Conservation (phyloP, 1,284 basidiomycete species). For the Sutorius eximius region DNA sequence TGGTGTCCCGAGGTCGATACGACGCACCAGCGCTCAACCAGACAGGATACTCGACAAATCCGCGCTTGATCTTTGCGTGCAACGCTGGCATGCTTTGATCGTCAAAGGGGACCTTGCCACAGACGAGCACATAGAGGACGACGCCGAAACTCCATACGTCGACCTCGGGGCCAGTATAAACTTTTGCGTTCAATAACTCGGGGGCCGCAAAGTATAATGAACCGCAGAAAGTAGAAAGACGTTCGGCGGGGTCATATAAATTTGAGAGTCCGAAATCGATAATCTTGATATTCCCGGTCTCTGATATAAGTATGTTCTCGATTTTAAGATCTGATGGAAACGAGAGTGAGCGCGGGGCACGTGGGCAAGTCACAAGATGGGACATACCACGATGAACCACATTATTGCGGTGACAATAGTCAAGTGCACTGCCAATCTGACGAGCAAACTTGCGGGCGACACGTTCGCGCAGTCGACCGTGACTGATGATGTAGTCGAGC, state of each 20-base stretch:
- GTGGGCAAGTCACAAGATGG: conserved; percentile 10
- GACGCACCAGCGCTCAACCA: conserved; percentile 88
- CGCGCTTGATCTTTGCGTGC: conserved; percentile 98
- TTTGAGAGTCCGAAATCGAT: conserved; percentile 99
- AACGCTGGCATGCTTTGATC: conserved; percentile 99
- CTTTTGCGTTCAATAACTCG: conserved; percentile 93
- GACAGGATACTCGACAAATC: conserved; percentile 94
- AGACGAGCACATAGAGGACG: conserved; percentile 95
- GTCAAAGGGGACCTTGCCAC: conserved; percentile 98
- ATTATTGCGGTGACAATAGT: conserved; percentile 97
- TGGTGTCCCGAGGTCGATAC: neutral
- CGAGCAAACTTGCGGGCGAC: conserved; percentile 96
- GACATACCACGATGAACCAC: conserved; percentile 86
- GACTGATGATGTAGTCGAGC: conserved; percentile 99
- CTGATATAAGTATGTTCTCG: conserved; percentile 98
- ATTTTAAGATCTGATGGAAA: conserved; percentile 83
- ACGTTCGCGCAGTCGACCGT: conserved; percentile 92
- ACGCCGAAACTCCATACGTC: conserved; percentile 99
- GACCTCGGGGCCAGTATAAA: conserved; percentile 97
- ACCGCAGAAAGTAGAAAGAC: conserved; percentile 95
- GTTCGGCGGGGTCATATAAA: conserved; percentile 82
- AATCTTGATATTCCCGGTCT: conserved; percentile 99
- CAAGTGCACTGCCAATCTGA: conserved; percentile 93
- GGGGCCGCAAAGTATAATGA: conserved; percentile 98
- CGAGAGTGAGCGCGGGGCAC: conserved; percentile 1